These are phyloP conservation scores for Parietaria judaica DNA, from an alignment of 306 rosid species.

Conservation along the genomic window DNA sequence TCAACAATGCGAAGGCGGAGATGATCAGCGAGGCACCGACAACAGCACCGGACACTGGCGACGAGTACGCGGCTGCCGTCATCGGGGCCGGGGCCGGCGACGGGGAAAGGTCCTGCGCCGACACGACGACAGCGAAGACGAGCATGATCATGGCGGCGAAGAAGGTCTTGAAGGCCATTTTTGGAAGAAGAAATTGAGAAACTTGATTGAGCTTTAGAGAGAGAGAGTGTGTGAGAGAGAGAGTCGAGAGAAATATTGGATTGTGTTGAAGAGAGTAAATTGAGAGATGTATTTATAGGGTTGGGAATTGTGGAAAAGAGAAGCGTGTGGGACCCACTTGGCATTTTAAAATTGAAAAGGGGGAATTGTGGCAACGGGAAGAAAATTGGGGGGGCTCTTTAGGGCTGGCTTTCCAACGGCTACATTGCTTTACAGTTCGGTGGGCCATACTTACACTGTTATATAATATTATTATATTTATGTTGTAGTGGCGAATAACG, in stretches of 20 bases:
- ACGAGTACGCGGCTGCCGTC: constrained; percentile 15
- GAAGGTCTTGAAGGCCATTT: constrained; percentile 8
- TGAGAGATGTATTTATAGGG: neutral
- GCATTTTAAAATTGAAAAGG: no score
- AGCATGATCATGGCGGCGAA: constrained; percentile 9
- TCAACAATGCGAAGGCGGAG: constrained; percentile 19
- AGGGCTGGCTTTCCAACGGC: neutral
- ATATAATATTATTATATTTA: no score
- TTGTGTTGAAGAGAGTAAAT: neutral
- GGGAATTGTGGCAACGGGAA: neutral
- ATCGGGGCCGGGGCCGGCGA: constrained; percentile 18
- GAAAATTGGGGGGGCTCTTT: neutral
- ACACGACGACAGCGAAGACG: constrained; percentile 8
- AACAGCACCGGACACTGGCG: constrained; percentile 14
- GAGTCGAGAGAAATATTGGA: neutral
- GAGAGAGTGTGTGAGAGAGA: neutral
- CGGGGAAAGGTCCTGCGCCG: constrained; percentile 11
- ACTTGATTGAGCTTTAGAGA: neutral
- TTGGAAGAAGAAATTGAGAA: neutral
- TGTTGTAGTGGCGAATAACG: no score
- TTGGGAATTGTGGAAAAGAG: neutral
- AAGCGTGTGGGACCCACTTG: neutral
- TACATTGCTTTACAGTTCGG: neutral
- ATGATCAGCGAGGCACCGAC: constrained; percentile 15
- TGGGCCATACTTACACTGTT: neutral